phyloP scores from a whole-genome alignment of 352 stramenopile species.

The Stramenopiles sp. region DNA sequence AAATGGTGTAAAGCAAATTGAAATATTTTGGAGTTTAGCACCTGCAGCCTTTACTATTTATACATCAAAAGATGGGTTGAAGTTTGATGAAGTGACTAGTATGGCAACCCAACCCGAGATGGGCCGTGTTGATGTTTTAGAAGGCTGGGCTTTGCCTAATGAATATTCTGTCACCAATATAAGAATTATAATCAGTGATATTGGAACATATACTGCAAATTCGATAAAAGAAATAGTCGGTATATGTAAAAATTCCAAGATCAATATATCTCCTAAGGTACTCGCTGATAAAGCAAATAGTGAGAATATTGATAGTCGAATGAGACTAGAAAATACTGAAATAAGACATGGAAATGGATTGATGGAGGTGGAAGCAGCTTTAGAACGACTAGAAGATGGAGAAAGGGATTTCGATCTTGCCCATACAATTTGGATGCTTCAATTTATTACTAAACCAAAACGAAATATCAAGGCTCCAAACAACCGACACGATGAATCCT shows the following conservation, averaged over 20 bases:
- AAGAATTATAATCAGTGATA: neutral
- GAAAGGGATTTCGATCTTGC: neutral
- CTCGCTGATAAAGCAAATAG: neutral
- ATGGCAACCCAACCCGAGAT: neutral
- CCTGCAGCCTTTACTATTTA: neutral
- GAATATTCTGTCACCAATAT: neutral
- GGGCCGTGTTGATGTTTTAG: neutral
- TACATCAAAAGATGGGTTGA: neutral
- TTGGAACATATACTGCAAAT: neutral
- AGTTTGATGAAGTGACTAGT: neutral
- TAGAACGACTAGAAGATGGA: neutral
- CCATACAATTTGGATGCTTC: conserved; percentile 1
- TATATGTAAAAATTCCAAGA: neutral
- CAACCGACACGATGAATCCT: neutral
- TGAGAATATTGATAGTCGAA: neutral
- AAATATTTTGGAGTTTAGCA: neutral
- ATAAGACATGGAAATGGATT: neutral
- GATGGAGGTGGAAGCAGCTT: neutral
- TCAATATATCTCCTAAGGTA: neutral
- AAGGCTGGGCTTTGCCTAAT: neutral
- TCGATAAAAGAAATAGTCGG: neutral
- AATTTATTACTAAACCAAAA: neutral
- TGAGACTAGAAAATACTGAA: neutral
- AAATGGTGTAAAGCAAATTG: neutral
- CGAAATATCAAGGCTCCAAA: neutral